These are phyloP conservation scores for Cydonia oblonga DNA, from an alignment of 331 rosid species.

Conservation along the genomic window DNA sequence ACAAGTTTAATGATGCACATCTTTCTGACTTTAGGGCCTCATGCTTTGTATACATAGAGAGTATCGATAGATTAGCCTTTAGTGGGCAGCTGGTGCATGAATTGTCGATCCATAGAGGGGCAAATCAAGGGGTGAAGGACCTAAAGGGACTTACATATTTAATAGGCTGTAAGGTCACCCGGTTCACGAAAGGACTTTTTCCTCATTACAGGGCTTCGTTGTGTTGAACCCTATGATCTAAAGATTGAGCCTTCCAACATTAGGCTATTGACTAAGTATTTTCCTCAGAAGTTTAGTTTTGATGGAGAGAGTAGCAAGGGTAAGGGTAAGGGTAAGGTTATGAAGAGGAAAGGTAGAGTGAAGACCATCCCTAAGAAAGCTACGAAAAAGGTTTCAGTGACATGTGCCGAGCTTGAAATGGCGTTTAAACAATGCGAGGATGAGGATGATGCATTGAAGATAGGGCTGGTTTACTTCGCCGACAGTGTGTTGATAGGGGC, in stretches of 20 bases:
- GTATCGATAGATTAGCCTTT: background rate
- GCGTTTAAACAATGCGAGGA: background rate
- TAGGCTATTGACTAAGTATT: too few species aligned
- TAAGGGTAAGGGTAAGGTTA: too few species aligned
- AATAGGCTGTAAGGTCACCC: background rate
- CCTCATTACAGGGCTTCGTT: background rate
- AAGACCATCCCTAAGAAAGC: too few species aligned
- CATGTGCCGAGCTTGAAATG: too few species aligned
- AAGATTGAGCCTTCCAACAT: too few species aligned
- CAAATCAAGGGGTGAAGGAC: background rate
- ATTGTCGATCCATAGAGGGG: too few species aligned
- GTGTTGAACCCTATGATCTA: background rate
- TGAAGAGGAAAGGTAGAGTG: too few species aligned
- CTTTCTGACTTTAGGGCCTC: too few species aligned
- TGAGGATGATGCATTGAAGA: background rate
- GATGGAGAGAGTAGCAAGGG: too few species aligned
- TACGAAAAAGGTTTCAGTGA: too few species aligned
- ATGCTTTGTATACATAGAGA: too few species aligned
- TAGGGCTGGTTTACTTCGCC: fast-evolving
- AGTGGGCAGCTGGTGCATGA: background rate
- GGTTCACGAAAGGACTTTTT: background rate
- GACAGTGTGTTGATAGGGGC: background rate
- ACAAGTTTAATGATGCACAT: background rate
- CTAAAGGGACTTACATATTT: background rate
- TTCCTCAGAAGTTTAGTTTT: too few species aligned